phyloP scores from a whole-genome alignment of 2,329 filamentous ascomycete genomes.

The Calonectria multiphialidica region DNA sequence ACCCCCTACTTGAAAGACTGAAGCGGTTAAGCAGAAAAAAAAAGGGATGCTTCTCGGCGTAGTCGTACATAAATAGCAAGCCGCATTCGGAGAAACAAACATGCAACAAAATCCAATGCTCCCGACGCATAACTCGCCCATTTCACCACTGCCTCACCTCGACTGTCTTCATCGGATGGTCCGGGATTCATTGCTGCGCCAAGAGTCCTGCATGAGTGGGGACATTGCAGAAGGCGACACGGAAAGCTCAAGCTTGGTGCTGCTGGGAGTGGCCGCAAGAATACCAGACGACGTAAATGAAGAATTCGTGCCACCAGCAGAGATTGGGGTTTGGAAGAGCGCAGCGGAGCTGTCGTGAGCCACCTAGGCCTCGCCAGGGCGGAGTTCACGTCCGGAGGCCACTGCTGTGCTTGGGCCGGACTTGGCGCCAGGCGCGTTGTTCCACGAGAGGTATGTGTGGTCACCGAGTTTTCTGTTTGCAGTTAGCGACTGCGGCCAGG shows the following conservation, averaged over 20 bases:
- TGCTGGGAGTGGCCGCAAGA: constrained; percentile 15
- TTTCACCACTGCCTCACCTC: background rate
- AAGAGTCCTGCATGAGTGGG: constrained; percentile 9
- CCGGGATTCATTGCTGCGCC: constrained; percentile 1
- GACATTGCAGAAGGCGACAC: constrained; percentile 2
- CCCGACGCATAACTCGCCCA: background rate
- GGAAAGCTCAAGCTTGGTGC: background rate
- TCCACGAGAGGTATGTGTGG: constrained; percentile 98
- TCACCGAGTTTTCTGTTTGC: constrained; percentile 90
- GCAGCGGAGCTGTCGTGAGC: constrained; percentile 44
- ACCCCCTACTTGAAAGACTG: constrained; percentile 23
- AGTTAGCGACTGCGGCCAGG: constrained; percentile 10
- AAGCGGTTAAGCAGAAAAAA: constrained; percentile 10
- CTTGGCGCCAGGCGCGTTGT: constrained; percentile 68
- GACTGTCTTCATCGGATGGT: background rate
- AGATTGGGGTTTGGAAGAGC: constrained; percentile 27
- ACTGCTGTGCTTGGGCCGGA: constrained; percentile 56
- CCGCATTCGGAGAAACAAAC: constrained; percentile 20
- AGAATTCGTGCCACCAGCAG: constrained; percentile 17
- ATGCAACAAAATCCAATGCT: constrained; percentile 24
- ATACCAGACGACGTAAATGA: constrained; percentile 25
- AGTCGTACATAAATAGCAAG: constrained; percentile 35
- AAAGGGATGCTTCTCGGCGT: constrained; percentile 22
- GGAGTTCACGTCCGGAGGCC: constrained; percentile 69
- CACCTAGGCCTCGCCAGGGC: constrained; percentile 57